Evolutionary conservation across 202 grass and related monocot species (phyloP).

Genomic region (Dendrocalamus latiflorus): DNA sequence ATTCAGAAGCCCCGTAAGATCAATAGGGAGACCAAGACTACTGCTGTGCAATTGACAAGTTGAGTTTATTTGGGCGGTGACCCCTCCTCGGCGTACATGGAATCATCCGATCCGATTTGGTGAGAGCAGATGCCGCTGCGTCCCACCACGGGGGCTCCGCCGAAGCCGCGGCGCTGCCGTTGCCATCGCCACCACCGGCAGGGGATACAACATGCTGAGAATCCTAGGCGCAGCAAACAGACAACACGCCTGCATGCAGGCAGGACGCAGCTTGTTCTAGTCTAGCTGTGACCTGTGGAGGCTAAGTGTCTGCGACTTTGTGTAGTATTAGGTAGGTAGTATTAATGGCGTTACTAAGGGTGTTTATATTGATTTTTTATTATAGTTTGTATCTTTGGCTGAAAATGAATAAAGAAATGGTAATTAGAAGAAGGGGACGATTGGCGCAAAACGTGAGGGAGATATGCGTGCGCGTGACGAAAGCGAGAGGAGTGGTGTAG

Average conservation of each 20-base stretch:
- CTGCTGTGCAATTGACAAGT: not conserved
- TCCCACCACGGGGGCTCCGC: not conserved
- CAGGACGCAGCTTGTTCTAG: no score
- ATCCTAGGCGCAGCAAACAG: not conserved
- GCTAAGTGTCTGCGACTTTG: not conserved
- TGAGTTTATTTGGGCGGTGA: not conserved
- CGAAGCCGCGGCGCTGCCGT: not conserved
- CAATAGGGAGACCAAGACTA: not conserved
- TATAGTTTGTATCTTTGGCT: no score
- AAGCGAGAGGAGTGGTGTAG: no score
- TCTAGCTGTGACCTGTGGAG: not conserved
- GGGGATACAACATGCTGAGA: conserved; percentile 6
- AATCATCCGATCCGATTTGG: not conserved
- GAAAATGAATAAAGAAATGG: no score
- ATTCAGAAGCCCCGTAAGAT: no score
- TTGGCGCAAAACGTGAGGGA: no score
- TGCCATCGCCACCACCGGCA: conserved; percentile 19
- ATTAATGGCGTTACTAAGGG: no score
- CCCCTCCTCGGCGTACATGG: not conserved
- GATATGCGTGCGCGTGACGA: no score
- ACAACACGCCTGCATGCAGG: not conserved
- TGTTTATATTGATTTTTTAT: no score
- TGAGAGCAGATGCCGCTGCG: not conserved
- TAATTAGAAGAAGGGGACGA: no score
- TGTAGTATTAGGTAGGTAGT: not conserved